Conservation (phyloP, 1,139 yeast species). For the Pneumocystis carinii region DNA sequence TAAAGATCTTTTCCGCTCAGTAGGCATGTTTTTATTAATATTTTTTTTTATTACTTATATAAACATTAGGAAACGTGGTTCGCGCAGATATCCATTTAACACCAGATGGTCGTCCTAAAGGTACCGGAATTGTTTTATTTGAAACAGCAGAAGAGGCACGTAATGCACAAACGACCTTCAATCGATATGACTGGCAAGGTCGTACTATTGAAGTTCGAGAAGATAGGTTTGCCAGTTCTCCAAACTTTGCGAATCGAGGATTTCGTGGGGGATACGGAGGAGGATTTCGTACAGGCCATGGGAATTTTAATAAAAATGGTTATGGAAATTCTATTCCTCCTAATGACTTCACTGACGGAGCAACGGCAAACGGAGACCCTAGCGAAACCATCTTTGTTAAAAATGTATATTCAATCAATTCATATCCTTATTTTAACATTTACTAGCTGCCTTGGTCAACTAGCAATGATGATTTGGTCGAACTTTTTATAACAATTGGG, state of each 20-base stretch:
- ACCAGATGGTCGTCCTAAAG: constrained; percentile 64
- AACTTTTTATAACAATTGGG: constrained; percentile 76
- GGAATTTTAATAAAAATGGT: constrained; percentile 14
- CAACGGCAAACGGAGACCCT: constrained; percentile 48
- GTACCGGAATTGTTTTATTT: constrained; percentile 80
- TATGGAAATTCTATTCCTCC: constrained; percentile 18
- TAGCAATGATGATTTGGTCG: constrained; percentile 66
- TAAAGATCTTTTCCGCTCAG: constrained; percentile 66
- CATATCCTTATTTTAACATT: background rate
- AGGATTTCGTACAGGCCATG: constrained; percentile 11
- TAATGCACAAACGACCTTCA: constrained; percentile 80
- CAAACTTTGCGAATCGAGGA: constrained; percentile 11
- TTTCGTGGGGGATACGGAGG: constrained; percentile 10
- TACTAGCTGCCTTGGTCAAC: constrained; percentile 64
- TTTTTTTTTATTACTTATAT: background rate
- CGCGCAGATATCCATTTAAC: constrained; percentile 69
- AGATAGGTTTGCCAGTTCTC: constrained; percentile 14
- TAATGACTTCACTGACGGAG: constrained; percentile 46
- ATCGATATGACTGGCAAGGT: constrained; percentile 86
- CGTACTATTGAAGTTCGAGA: constrained; percentile 60
- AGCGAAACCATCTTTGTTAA: constrained; percentile 52
- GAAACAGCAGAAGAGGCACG: constrained; percentile 74
- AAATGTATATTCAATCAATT: constrained; percentile 26
- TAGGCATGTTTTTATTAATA: constrained; percentile 16
- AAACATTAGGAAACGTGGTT: constrained; percentile 41